Base-by-base conservation (phyloP, 306 rosid genomes). In the Pachyrhizus erosus region DNA sequence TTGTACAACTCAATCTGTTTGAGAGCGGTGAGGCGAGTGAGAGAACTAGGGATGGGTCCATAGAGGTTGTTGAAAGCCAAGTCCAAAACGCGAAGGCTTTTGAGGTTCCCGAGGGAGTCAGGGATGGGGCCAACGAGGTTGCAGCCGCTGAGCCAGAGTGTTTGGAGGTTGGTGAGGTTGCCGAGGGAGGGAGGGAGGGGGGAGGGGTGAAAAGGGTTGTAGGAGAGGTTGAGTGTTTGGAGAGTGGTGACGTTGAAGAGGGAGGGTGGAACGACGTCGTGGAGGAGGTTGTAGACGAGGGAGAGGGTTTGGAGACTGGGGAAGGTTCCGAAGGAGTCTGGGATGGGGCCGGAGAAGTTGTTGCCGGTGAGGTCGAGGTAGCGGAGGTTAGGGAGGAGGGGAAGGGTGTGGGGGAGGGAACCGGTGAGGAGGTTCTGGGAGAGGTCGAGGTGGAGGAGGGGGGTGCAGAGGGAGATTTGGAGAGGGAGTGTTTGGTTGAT, bases 391-490 rank as follows among this genome's bases (percentile, higher is more conserved):
- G 88, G 72, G 7, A 93, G 84, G 49, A 74, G 83, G 2, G 97
- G 9, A 0, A 96, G 62, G 5, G 91, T 20, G 57, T 49, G 15
- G 24, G 99, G 99, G 14, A 96, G 92, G 3, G 84, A 0, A 14
- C 99, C 97, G 14, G 94, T 89, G 84, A 96, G 91, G 54, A 93
- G 92, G 68, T 96, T 96, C 85, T 96, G 93, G 13, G 96, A 51
- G 68, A 96, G 92, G 89, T 96, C 94, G 31, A 96, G 93, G 72
- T 84, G 88, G 20, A 60, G 20, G 75, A 96, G 93, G 23, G 18
- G 34, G 6, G 23, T 57, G 73, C 98, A 96, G 29, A 83, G 51
- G 58, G 94, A 81, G 82, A 93, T 76, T 0, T 83, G 84, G 0
- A 31, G 24, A 1, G 96, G 91, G 39, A 93, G 93, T n/a, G 90